phyloP scores from a whole-genome alignment of 2,329 filamentous ascomycete genomes.

The Xylaria arbuscula region DNA sequence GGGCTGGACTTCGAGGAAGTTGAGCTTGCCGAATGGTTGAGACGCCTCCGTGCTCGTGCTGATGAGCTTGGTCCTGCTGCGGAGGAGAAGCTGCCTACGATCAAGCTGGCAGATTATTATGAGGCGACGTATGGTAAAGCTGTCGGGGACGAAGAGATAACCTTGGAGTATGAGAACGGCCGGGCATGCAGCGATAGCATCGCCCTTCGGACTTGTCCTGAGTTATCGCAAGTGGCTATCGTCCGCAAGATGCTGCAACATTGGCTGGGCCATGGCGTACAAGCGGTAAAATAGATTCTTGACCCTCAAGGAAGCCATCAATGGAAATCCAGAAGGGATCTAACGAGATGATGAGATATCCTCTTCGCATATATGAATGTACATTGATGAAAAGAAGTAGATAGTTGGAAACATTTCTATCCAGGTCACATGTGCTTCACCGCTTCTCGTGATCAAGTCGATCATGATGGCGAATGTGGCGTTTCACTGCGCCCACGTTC shows the following conservation, averaged over 20 bases:
- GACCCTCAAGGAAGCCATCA: not conserved
- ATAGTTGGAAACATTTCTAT: not conserved
- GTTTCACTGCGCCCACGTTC: not conserved
- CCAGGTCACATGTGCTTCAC: not conserved
- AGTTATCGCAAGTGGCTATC: constrained; percentile 41
- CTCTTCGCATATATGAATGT: not conserved
- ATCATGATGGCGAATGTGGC: constrained; percentile 17
- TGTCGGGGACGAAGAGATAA: constrained; percentile 16
- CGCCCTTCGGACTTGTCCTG: constrained; percentile 43
- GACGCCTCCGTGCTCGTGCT: constrained; percentile 44
- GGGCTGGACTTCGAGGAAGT: constrained; percentile 53
- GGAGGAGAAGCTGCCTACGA: constrained; percentile 42
- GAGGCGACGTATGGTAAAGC: constrained; percentile 39
- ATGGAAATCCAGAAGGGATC: not conserved
- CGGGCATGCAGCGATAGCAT: constrained; percentile 42
- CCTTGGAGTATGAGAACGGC: constrained; percentile 39
- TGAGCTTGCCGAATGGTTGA: constrained; percentile 50
- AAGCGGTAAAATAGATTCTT: not conserved
- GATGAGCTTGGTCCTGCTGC: constrained; percentile 42
- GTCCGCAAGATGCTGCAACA: constrained; percentile 46
- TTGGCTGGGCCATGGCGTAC: constrained; percentile 38
- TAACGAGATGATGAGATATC: not conserved
- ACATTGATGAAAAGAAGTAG: not conserved
- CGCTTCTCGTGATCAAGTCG: not conserved
- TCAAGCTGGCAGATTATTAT: constrained; percentile 46